Evolutionary conservation across 306 rosid genomes (phyloP), one percentile per base, ranked within the genome.

Genomic region (Ochetophila trinervis): DNA sequence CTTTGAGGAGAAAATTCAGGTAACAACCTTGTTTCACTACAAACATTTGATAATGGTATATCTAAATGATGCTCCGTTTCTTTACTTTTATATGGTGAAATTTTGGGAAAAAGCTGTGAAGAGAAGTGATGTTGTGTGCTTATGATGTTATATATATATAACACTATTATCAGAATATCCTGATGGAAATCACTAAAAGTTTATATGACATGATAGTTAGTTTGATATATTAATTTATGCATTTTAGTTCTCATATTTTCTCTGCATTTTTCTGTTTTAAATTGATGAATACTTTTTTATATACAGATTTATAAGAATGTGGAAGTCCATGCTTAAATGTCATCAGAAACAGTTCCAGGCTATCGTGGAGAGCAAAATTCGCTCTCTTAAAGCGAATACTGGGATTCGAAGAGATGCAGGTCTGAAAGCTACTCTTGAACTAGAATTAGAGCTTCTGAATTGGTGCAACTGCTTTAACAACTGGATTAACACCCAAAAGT

Each of bases 301-400:
- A 34, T 67, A 74, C 88, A 94, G 99, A 73, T 90, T 91, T 82
- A 81, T 79, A 64, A 94, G 79, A 83, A 94, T 94, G 99, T 94
- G 99, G 99, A 83, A 80, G 48, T 86, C 87, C 82, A 88, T 94
- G 89, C 86, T 90, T 42, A 88, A 81, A 53, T 90, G 97, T 75
- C 99, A 94, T 77, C 91, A 88, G 79, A 94, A 88, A 76, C 99
- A 94, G 78, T 88, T 90, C 72, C 88, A 84, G 74, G 92, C 96
- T 47, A 85, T 94, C 72, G 85, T 88, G 99, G 95, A 90, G 71
- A 94, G 97, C 75, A 90, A 86, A 73, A 63, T 80, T 61, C 87
- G 83, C 21, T 88, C 91, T 35, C 82, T 94, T 47, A 86, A 71
- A 74, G 80, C 79, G 58, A 90, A 86, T 70, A 53, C 87, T 8